These are phyloP conservation scores for Trichophyton schoenleinii DNA, from an alignment of 2,329 filamentous ascomycete genomes.

Conservation along the genomic window DNA sequence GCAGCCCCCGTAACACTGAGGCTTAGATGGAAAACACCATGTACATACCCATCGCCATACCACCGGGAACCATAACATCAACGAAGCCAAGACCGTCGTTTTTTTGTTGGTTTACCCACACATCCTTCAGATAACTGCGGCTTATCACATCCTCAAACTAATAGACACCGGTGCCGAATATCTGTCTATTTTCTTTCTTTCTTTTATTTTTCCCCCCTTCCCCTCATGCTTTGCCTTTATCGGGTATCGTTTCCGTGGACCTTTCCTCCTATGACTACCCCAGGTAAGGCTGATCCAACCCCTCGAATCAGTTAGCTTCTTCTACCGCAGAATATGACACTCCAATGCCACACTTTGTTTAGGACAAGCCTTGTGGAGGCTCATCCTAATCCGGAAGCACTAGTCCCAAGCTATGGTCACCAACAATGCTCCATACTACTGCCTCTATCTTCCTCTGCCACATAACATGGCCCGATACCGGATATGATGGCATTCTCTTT, in stretches of 20 bases:
- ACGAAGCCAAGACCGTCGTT: background rate
- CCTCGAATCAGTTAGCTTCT: background rate
- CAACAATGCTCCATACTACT: background rate
- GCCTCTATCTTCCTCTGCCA: background rate
- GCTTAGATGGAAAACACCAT: background rate
- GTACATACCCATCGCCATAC: background rate
- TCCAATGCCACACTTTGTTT: conserved; percentile 3
- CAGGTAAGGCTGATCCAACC: background rate
- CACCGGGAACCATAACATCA: background rate
- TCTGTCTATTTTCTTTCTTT: background rate
- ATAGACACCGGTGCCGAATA: background rate
- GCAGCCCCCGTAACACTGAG: background rate
- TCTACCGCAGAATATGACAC: background rate
- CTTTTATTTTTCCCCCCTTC: background rate
- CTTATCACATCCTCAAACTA: background rate
- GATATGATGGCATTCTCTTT: background rate
- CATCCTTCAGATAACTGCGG: background rate
- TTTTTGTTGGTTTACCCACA: conserved; percentile 3
- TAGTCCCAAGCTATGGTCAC: background rate
- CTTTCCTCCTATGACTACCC: background rate
- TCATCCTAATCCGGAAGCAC: conserved; percentile 1
- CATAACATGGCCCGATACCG: background rate
- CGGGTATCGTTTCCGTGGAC: background rate
- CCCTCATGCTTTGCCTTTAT: background rate
- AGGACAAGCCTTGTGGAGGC: background rate